These are phyloP conservation scores for Trifolium dubium DNA, from an alignment of 306 rosid species.

Conservation along the genomic window DNA sequence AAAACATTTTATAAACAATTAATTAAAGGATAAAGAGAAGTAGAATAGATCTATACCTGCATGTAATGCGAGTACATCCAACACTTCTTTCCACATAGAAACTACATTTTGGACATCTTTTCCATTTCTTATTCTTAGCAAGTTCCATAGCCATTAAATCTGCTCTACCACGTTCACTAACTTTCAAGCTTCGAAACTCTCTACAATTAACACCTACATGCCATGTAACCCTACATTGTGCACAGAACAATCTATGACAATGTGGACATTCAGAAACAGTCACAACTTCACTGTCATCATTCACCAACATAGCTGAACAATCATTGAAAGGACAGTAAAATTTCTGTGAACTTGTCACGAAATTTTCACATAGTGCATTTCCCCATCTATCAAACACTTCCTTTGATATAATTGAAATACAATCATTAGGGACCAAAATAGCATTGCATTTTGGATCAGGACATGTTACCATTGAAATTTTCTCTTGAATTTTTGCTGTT, in stretches of 20 bases:
- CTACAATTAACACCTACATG: constrained; percentile 54
- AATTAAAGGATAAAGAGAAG: too few species aligned
- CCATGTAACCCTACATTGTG: constrained; percentile 55
- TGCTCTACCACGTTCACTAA: constrained; percentile 43
- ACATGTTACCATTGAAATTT: constrained; percentile 51
- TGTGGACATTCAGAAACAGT: constrained; percentile 59
- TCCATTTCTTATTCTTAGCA: constrained; percentile 39
- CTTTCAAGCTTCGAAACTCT: constrained; percentile 44
- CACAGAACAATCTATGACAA: constrained; percentile 37
- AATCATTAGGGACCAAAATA: constrained; percentile 50
- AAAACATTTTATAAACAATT: too few species aligned
- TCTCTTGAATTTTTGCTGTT: constrained; percentile 56
- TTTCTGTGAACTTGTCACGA: constrained; percentile 46
- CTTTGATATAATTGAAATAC: constrained; percentile 47
- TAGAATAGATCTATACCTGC: constrained; percentile 51
- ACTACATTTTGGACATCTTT: constrained; percentile 2
- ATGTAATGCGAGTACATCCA: constrained; percentile 57
- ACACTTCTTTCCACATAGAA: constrained; percentile 56
- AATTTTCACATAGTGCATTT: constrained; percentile 51
- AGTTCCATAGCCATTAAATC: constrained; percentile 60
- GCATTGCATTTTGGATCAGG: constrained; percentile 60
- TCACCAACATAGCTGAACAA: constrained; percentile 55
- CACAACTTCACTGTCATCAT: constrained; percentile 49
- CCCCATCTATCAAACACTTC: constrained; percentile 71
- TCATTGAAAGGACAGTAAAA: constrained; percentile 66